phyloP scores from a whole-genome alignment of 371 early-diverging fungal genomes.

The Choanephora cucurbitarum region DNA sequence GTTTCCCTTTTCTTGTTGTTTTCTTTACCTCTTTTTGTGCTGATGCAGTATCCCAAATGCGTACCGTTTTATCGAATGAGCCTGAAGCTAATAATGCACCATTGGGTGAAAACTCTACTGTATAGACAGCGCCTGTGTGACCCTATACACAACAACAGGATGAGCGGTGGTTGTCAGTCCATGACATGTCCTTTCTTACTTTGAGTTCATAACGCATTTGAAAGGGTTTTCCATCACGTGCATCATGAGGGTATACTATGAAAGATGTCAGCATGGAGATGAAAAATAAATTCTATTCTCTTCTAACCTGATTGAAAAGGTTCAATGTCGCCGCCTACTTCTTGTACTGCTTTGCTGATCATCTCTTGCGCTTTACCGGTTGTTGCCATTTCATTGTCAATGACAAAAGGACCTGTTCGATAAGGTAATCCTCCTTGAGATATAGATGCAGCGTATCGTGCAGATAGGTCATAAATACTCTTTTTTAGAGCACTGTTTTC shows the following conservation, averaged over 20 bases:
- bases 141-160: constrained; percentile 53
- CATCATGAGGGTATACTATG: constrained; percentile 33
- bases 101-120: constrained; percentile 81
- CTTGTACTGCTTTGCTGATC: constrained; percentile 50
- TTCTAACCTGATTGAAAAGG: constrained; percentile 36
- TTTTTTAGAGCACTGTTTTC: constrained; percentile 85
- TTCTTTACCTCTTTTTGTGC: constrained; percentile 67
- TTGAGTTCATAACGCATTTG: constrained; percentile 55
- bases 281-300: background rate
- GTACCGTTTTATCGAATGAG: constrained; percentile 88
- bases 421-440: constrained; percentile 46
- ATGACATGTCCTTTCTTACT: constrained; percentile 29
- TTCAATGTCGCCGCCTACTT: constrained; percentile 48
- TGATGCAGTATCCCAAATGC: constrained; percentile 83
- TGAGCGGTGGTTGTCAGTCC: background rate
- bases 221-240: constrained; percentile 51
- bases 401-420: constrained; percentile 45
- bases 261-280: background rate
- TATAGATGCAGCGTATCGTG: constrained; percentile 65
- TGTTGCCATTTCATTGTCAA: constrained; percentile 35
- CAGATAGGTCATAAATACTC: constrained; percentile 81
- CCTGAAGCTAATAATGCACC: constrained; percentile 84
- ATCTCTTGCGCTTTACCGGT: constrained; percentile 46
- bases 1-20: background rate
- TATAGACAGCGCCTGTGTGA: constrained; percentile 86